phyloP scores from a whole-genome alignment of 306 rosid species.

The Betula pendula region DNA sequence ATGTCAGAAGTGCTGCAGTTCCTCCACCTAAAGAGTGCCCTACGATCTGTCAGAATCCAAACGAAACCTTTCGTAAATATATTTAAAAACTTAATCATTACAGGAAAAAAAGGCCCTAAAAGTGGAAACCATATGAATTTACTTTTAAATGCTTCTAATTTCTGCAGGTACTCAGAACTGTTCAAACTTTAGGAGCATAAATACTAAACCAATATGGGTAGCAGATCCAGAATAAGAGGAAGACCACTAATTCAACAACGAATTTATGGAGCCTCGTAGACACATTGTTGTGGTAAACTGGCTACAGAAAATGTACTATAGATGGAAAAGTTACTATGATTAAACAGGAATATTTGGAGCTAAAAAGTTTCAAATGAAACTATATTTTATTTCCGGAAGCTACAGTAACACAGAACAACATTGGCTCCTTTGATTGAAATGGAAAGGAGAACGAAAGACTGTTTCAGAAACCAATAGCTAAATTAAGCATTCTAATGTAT shows the following conservation, averaged over 20 bases:
- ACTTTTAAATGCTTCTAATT: not conserved
- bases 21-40: conserved; percentile 99
- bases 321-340: not conserved
- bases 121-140: not conserved
- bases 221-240: not conserved
- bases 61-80: conserved; percentile 3
- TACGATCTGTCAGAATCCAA: conserved; percentile 56
- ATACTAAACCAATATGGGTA: not conserved
- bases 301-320: not conserved
- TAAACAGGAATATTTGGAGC: not conserved
- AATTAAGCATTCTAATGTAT: not conserved
- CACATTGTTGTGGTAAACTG: not conserved
- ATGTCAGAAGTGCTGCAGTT: conserved; percentile 91
- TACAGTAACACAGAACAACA: not conserved
- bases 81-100: not conserved
- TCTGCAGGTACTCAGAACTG: not conserved
- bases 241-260: not conserved
- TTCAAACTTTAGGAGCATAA: not conserved
- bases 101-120: conserved; percentile 13
- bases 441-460: not conserved
- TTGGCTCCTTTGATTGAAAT: not conserved
- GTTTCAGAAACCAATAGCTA: not conserved
- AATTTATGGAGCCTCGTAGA: not conserved
- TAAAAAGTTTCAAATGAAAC: not conserved
- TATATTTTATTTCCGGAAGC: not conserved